Percentiles rank a stretch among this genome's conserved stretches.
These are phyloP conservation scores for Xylaria hypoxylon DNA, from an alignment of 2,329 filamentous ascomycete genomes.

Conservation along the genomic window DNA sequence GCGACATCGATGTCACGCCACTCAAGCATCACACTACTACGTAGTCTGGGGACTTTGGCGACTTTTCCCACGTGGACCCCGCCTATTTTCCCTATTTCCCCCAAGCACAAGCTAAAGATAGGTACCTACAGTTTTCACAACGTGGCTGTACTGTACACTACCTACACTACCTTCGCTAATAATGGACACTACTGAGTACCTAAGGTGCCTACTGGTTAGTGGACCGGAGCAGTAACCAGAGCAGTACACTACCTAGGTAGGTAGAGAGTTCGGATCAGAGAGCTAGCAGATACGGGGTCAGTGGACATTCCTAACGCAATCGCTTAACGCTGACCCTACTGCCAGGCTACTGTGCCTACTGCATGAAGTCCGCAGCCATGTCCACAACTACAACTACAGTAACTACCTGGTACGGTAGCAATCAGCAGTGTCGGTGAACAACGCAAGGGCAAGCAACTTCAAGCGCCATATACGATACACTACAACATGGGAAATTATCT, in stretches of 20 bases:
- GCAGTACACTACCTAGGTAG: no score
- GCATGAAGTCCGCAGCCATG: conserved; percentile 9
- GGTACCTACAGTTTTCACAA: background rate
- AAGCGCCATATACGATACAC: conserved; percentile 12
- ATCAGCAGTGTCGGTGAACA: conserved; percentile 30
- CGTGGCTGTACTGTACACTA: background rate
- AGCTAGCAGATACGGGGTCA: background rate
- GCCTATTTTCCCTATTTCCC: conserved; percentile 38
- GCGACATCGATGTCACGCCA: conserved; percentile 38
- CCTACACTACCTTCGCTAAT: background rate
- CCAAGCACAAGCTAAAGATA: conserved; percentile 20
- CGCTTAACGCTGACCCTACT: background rate
- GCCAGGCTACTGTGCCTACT: conserved; percentile 24
- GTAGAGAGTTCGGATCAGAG: no score
- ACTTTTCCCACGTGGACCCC: conserved; percentile 42
- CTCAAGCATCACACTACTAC: conserved; percentile 24
- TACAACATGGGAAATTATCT: no score
- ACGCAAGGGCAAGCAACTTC: conserved; percentile 6
- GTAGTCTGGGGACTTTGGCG: no score
- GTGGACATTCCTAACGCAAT: conserved; percentile 6
- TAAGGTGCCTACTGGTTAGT: background rate
- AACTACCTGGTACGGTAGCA: conserved; percentile 8
- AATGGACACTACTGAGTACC: background rate
- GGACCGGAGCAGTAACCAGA: no score
- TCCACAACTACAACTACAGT: conserved; percentile 4